Evolutionary conservation across 2,329 filamentous ascomycete species (phyloP), one percentile per base, ranked within the genome.

Genomic region (Lasiodiplodia sp.): DNA sequence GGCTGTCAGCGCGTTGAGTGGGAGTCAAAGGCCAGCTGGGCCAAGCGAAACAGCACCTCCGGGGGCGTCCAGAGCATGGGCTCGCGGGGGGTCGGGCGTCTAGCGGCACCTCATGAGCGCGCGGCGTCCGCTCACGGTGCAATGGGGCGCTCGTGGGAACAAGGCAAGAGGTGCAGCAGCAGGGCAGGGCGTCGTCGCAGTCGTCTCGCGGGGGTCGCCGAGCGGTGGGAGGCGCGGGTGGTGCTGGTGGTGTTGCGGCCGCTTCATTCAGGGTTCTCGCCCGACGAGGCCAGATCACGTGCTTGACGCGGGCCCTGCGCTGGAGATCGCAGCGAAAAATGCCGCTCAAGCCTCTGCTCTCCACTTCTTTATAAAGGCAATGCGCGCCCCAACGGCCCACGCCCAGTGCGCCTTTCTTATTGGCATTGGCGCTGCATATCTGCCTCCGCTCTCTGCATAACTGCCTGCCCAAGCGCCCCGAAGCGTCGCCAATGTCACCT

Each of bases 31-130:
- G 49, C 51, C 67, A 65, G 67, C 67, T 57, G 57, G 67, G 67
- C 28, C 67, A 64, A 68, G 67, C 67, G 67, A 68, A 57, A 64
- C 67, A 68, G 58, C 67, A 68, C 67, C 67, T 55, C 67, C 67
- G 67, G 67, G 58, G 67, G 67, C 51, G 51, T 68, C 60, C 51
- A 68, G 67, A 68, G 67, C 67, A 68, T 68, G 67, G 67, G 67
- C 67, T 68, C 67, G 67, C 47, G 60, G 67, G 67, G 67, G 60
- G 40, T 67, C 53, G 55, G 55, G 65, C 65, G 65, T 47, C 38
- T 49, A 56, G 40, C 58, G 49, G 67, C 67, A 68, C 58, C 58
- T 25, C 67, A 68, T 65, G 67, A 40, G 67, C 57, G 67, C 38
- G 67, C 67, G 55, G 58, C 25, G 57, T 38, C 51, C 25, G 63